A percentile compares a stretch with the other conserved stretches of the same genome.
These are phyloP conservation scores for Cryoendolithus antarcticus DNA, from an alignment of 2,329 filamentous ascomycete genomes.

Conservation along the genomic window DNA sequence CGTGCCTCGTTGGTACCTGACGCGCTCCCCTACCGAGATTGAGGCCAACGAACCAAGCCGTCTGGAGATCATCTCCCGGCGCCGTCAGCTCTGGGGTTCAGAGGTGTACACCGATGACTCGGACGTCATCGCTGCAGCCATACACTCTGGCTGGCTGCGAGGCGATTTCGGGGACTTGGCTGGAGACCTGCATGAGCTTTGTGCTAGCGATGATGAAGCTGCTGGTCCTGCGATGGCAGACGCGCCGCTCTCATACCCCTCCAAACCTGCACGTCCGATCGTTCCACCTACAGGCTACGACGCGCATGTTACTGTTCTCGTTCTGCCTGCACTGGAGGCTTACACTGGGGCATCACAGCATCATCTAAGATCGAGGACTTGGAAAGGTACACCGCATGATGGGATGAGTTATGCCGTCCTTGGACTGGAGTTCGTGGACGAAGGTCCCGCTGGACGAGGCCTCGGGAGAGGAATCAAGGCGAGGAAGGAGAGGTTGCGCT, in stretches of 20 bases:
- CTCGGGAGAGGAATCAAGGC: slow-evolving; percentile 34
- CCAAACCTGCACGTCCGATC: slow-evolving; percentile 44
- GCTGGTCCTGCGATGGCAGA: slow-evolving; percentile 27
- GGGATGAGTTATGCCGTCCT: slow-evolving; percentile 81
- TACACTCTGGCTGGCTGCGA: slow-evolving; percentile 84
- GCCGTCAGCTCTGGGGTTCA: slow-evolving; percentile 78
- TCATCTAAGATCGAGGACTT: slow-evolving; percentile 71
- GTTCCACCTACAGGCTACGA: slow-evolving; percentile 57
- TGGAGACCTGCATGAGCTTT: slow-evolving; percentile 19
- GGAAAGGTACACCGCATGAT: slow-evolving; percentile 54
- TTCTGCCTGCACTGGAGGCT: slow-evolving; percentile 65
- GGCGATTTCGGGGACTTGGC: slow-evolving; percentile 63
- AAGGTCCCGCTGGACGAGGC: slow-evolving; percentile 42
- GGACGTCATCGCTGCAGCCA: slow-evolving; percentile 81
- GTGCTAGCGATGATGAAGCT: slow-evolving; percentile 24
- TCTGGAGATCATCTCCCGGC: slow-evolving; percentile 70
- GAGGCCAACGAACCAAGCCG: slow-evolving; percentile 34
- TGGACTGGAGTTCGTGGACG: slow-evolving; percentile 74
- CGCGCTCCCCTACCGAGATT: slow-evolving; percentile 5
- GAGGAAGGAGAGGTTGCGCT: slow-evolving; percentile 37
- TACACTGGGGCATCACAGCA: slow-evolving; percentile 66
- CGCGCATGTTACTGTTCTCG: slow-evolving; percentile 72
- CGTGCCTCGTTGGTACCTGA: slow-evolving; percentile 65
- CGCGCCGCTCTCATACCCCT: slow-evolving; percentile 8
- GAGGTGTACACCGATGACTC: slow-evolving; percentile 95